These are phyloP conservation scores for Nakaseomyces uthaithaninus DNA, from an alignment of 1,139 yeast species.

Conservation along the genomic window DNA sequence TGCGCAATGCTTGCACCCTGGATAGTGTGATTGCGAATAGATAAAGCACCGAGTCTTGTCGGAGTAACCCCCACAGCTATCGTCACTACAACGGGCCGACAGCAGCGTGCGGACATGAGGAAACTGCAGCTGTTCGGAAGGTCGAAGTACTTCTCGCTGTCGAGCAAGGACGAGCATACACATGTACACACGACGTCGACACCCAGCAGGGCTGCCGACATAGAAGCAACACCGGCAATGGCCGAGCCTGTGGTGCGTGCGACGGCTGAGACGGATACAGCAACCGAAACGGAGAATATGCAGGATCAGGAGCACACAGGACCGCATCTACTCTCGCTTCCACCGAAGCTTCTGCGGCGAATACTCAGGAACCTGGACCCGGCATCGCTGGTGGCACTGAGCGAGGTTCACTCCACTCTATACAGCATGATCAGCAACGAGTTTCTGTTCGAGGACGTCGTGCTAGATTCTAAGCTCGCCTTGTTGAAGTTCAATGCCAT, in stretches of 20 bases:
- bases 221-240: not conserved
- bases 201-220: not conserved
- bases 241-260: not conserved
- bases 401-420: slow-evolving; percentile 21
- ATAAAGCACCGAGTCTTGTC: no score
- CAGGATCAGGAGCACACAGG: slow-evolving; percentile 1
- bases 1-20: no score
- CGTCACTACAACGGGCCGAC: no score
- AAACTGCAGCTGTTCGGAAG: slow-evolving; percentile 26
- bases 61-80: no score
- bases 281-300: no score
- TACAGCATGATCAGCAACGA: slow-evolving; percentile 22
- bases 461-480: slow-evolving; percentile 21
- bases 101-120: no score
- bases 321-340: slow-evolving; percentile 11
- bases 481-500: slow-evolving; percentile 27
- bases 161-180: not conserved
- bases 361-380: slow-evolving; percentile 22
- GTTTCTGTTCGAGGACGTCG: slow-evolving; percentile 24
- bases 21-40: no score
- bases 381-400: slow-evolving; percentile 18
- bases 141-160: slow-evolving; percentile 13
- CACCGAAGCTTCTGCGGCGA: slow-evolving; percentile 17
- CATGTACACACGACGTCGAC: not conserved
- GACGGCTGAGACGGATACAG: not conserved